A percentile compares a stretch with the other conserved stretches of the same genome.
phyloP scores from a whole-genome alignment of 1,139 yeast species.

The Wickerhamomyces sp. region DNA sequence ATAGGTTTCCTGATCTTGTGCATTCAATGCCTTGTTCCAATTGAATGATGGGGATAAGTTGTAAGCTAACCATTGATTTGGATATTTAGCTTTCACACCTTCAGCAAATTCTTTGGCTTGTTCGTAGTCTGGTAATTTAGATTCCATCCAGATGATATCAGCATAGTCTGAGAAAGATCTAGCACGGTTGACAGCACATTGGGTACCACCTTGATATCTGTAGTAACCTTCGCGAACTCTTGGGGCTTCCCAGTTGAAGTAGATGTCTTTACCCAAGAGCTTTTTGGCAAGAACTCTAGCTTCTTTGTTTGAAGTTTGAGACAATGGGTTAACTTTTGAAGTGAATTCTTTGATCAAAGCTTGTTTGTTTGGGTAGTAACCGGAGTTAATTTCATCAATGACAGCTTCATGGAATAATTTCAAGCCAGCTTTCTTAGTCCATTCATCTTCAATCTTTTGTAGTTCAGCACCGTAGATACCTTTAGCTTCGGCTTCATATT shows the following conservation, averaged over 20 bases:
- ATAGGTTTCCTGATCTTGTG: constrained; percentile 85
- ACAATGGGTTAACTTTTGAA: constrained; percentile 66
- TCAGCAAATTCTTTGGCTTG: constrained; percentile 95
- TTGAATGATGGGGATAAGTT: constrained; percentile 96
- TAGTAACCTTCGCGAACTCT: constrained; percentile 97
- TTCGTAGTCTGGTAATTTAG: constrained; percentile 87
- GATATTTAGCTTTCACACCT: constrained; percentile 78
- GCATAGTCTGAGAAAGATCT: constrained; percentile 94
- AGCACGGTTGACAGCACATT: constrained; percentile 97
- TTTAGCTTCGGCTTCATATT: constrained; percentile 74
- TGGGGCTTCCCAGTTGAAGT: constrained; percentile 94
- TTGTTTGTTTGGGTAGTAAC: constrained; percentile 57
- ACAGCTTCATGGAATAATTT: constrained; percentile 92
- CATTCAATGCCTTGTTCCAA: constrained; percentile 94
- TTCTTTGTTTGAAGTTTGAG: constrained; percentile 72
- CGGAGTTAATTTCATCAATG: constrained; percentile 70
- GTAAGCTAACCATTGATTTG: constrained; percentile 94
- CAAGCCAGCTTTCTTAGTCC: constrained; percentile 82
- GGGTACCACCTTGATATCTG: constrained; percentile 94
- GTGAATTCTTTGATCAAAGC: constrained; percentile 63
- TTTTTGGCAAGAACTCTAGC: constrained; percentile 76
- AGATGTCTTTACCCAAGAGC: constrained; percentile 76
- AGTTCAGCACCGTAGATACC: constrained; percentile 73
- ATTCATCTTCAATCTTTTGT: constrained; percentile 71
- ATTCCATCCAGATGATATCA: constrained; percentile 98